Percentiles rank a stretch among this genome's conserved stretches.
Conservation (phyloP, 2,329 filamentous ascomycete genomes). For the Pyrenophora teres region DNA sequence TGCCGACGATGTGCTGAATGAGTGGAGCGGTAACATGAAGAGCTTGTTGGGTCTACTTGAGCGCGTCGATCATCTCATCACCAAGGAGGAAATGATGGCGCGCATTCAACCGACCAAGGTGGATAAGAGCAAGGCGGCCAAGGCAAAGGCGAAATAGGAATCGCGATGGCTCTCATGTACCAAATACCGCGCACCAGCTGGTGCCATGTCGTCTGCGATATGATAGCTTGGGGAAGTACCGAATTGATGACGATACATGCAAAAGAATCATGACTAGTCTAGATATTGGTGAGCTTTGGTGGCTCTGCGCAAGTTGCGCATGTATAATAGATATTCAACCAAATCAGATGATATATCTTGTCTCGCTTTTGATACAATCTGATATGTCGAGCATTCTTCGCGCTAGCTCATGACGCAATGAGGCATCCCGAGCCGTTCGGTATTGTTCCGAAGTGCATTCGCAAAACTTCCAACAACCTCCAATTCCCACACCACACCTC, state of each 20-base stretch:
- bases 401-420: slow-evolving; percentile 13
- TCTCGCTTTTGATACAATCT: background rate
- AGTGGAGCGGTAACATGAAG: slow-evolving; percentile 99
- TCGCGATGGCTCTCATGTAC: background rate
- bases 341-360: background rate
- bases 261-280: slow-evolving; percentile 37
- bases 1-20: slow-evolving; percentile 94
- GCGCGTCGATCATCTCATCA: slow-evolving; percentile 96
- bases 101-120: slow-evolving; percentile 74
- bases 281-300: slow-evolving; percentile 34
- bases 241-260: slow-evolving; percentile 7
- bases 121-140: slow-evolving; percentile 48
- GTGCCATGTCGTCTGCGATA: background rate
- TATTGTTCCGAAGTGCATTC: slow-evolving; percentile 5
- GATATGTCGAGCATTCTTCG: background rate
- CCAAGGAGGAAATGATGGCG: slow-evolving; percentile 99
- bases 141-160: slow-evolving; percentile 42
- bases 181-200: slow-evolving; percentile 22
- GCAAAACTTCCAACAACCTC: background rate
- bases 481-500: too few species aligned
- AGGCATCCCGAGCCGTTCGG: slow-evolving; percentile 7
- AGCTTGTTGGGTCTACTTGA: slow-evolving; percentile 82
- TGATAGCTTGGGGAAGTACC: background rate
- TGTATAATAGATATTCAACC: slow-evolving; percentile 42
- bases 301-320: slow-evolving; percentile 40